Evolutionary conservation across 768 basidiomycete genomes (phyloP).

Genomic region (Leccinum aurantiacum): DNA sequence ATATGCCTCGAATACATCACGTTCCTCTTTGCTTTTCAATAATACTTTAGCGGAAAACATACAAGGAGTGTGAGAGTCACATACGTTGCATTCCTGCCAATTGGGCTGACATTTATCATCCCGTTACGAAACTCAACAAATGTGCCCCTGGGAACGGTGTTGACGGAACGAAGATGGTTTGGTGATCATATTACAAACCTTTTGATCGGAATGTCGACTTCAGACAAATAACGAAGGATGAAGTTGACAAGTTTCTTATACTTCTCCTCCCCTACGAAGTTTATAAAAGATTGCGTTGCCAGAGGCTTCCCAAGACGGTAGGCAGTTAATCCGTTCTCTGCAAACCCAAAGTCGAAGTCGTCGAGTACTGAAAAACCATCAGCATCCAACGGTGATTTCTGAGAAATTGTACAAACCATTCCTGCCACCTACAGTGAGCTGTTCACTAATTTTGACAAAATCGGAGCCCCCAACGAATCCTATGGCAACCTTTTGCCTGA

Average conservation of each 20-base stretch:
- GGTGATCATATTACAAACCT: conserved; percentile 46
- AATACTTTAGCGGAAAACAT: not conserved
- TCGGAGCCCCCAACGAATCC: conserved; percentile 97
- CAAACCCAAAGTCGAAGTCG: conserved; percentile 87
- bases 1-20: conserved; percentile 71
- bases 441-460: conserved; percentile 84
- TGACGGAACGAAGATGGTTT: not conserved
- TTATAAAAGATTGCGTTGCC: conserved; percentile 84
- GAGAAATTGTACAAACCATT: conserved; percentile 45
- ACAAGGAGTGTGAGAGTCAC: conserved; percentile 26
- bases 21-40: conserved; percentile 76
- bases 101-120: conserved; percentile 96
- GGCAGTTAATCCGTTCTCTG: conserved; percentile 93
- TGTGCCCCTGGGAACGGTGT: conserved; percentile 63
- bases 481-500: conserved; percentile 72
- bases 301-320: conserved; percentile 78
- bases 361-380: conserved; percentile 53
- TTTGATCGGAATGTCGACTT: conserved; percentile 92
- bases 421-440: conserved; percentile 58
- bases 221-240: conserved; percentile 88
- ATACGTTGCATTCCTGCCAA: conserved; percentile 93
- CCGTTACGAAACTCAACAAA: conserved; percentile 97
- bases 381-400: not conserved
- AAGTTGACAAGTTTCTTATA: conserved; percentile 93
- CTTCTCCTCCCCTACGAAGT: conserved; percentile 83